A percentile compares a stretch with the other conserved stretches of the same genome.
phyloP scores from a whole-genome alignment of 2,329 filamentous ascomycete species.

The Gnomoniopsis sp. region DNA sequence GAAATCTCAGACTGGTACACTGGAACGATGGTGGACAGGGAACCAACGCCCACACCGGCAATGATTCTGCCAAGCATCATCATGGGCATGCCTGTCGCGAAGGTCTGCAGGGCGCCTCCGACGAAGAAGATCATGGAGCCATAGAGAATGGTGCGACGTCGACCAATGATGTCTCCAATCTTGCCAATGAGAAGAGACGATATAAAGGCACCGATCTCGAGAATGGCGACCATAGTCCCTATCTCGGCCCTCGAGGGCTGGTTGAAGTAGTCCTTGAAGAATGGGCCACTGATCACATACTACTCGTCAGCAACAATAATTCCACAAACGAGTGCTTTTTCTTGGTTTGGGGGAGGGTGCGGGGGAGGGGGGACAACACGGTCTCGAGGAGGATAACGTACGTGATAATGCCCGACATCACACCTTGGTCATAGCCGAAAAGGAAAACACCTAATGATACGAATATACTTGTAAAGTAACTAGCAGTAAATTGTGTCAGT shows the following conservation, averaged over 20 bases:
- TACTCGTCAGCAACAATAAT: slow-evolving; percentile 3
- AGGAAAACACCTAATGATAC: slow-evolving; percentile 84
- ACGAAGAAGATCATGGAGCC: slow-evolving; percentile 84
- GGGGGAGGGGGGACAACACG: neutral
- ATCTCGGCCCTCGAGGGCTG: slow-evolving; percentile 84
- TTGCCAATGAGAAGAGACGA: slow-evolving; percentile 83
- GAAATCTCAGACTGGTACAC: slow-evolving; percentile 96
- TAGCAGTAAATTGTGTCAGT: slow-evolving; percentile 32
- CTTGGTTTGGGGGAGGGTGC: slow-evolving; percentile 23
- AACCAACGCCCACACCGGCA: slow-evolving; percentile 82
- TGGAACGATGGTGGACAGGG: slow-evolving; percentile 86
- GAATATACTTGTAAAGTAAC: slow-evolving; percentile 92
- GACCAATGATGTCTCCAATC: slow-evolving; percentile 87
- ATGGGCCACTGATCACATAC: slow-evolving; percentile 61
- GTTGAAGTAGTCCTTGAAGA: slow-evolving; percentile 90
- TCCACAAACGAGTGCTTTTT: too few species aligned
- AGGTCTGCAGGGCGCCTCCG: slow-evolving; percentile 81
- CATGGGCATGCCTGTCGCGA: slow-evolving; percentile 79
- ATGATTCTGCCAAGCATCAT: slow-evolving; percentile 83
- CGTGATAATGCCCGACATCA: slow-evolving; percentile 75
- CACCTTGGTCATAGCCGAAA: slow-evolving; percentile 86
- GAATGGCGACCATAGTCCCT: slow-evolving; percentile 95
- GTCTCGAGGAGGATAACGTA: slow-evolving; percentile 35
- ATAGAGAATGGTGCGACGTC: slow-evolving; percentile 86
- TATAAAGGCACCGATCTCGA: slow-evolving; percentile 90